Percentiles rank a stretch among this genome's conserved stretches.
phyloP scores from a whole-genome alignment of 768 basidiomycete genomes.

The Favolaschia claudopus region DNA sequence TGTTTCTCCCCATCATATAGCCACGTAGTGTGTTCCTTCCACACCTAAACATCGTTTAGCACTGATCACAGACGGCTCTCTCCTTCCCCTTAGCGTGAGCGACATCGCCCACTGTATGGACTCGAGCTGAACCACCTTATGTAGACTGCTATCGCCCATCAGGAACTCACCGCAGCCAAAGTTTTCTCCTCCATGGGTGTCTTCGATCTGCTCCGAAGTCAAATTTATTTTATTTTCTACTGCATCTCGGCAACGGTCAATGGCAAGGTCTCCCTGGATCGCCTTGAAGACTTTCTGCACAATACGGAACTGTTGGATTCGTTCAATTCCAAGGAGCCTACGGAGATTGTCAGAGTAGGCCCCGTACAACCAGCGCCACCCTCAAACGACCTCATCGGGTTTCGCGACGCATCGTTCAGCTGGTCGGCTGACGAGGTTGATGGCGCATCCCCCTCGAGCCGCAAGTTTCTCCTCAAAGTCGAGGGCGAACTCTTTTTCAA shows the following conservation, averaged over 20 bases:
- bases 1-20: background rate
- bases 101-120: background rate
- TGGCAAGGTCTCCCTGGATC: slow-evolving; percentile 72
- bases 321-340: slow-evolving; percentile 37
- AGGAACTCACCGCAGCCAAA: slow-evolving; percentile 49
- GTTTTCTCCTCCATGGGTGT: slow-evolving; percentile 65
- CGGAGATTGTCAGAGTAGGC: slow-evolving; percentile 16
- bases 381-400: slow-evolving; percentile 53
- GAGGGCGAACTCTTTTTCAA: slow-evolving; percentile 65
- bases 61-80: background rate
- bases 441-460: slow-evolving; percentile 40
- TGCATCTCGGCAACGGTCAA: slow-evolving; percentile 31
- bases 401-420: slow-evolving; percentile 60
- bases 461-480: slow-evolving; percentile 58
- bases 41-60: background rate
- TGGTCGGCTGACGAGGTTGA: slow-evolving; percentile 53
- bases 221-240: slow-evolving; percentile 49
- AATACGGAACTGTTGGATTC: slow-evolving; percentile 58
- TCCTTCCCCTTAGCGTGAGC: slow-evolving; percentile 17
- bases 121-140: background rate
- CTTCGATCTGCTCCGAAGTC: slow-evolving; percentile 66
- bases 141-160: slow-evolving; percentile 49
- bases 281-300: slow-evolving; percentile 52
- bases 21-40: slow-evolving; percentile 17
- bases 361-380: background rate